Base-by-base conservation (phyloP, 441 rosid species). In the Erodium trifolium region DNA sequence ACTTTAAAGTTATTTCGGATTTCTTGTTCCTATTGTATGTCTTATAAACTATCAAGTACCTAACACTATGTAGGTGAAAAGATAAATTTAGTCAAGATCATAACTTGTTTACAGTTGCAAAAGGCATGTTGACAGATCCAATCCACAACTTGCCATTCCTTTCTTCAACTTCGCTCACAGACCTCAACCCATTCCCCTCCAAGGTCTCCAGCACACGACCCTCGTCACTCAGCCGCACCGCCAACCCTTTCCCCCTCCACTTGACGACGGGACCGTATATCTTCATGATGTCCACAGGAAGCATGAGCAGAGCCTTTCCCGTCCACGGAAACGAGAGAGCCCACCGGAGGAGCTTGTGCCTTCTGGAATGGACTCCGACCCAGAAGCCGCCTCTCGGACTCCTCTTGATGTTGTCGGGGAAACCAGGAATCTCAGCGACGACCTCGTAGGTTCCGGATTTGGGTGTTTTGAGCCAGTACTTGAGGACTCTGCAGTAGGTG, bases 91-190 rank as follows among this genome's bases (percentile, higher is more conserved):
- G n/a, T n/a, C 2, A 47, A 10, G 14, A 7, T 45, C 51, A 47
- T 3, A 47, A 1, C 55, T 47, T 47, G n/a, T 47, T 47, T 0
- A 47, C 55, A 47, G n/a, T 47, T 1, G 71, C 82, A 72, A 82
- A 85, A 51, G 93, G 88, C 78, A 74, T 49, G 72, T 74, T 72
- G 2, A 91, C 79, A 1, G 93, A 88, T 35, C 97, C 93, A 70
- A 91, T 80, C 97, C 93, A 91, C 7, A 91, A 71, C 14, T 63
- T 72, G 14, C 84, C 87, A 5, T 85, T 84, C 39, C 65, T 82
- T 74, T 87, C 95, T 53, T 73, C 76, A 0, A 91, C 84, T 72
- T 88, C 95, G 68, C 97, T 91, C 2, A 87, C 70, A 12, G 86
- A 85, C 53, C 43, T 63, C 77, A 83, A 77, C 27, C 12, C 71